Conservation (phyloP, 1,139 yeast species). For the Taphrina communis region DNA sequence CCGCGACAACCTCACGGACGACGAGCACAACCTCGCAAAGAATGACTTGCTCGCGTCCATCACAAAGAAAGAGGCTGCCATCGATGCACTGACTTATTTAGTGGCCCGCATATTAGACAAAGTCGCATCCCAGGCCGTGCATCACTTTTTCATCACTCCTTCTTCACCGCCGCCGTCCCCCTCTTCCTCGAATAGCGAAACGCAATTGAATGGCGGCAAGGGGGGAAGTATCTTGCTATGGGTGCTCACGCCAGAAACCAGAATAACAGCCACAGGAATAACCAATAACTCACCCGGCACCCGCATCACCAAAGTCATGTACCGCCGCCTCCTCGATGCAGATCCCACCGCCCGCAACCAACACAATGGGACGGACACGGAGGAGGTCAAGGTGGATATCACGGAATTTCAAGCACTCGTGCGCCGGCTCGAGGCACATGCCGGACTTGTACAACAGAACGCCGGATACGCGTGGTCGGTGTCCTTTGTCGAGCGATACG, state of each 20-base stretch:
- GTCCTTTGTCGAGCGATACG: conserved; percentile 17
- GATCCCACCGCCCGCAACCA: not conserved
- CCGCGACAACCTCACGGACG: not conserved
- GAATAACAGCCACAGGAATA: conserved; percentile 9
- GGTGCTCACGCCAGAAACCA: conserved; percentile 30
- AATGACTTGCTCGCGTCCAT: not conserved
- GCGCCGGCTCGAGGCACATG: conserved; percentile 1
- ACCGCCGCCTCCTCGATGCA: not conserved
- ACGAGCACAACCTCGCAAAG: not conserved
- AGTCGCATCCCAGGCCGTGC: conserved; percentile 21
- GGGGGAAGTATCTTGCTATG: conserved; percentile 5
- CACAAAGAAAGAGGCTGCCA: not conserved
- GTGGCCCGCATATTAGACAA: conserved; percentile 22
- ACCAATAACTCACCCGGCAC: not conserved
- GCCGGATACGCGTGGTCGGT: not conserved
- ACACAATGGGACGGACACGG: not conserved
- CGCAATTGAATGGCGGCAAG: too few relatives aligned
- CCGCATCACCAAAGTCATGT: conserved; percentile 12
- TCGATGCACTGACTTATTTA: conserved; percentile 9
- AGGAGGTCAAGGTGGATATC: not conserved
- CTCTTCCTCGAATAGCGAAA: not conserved
- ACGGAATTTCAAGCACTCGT: not conserved
- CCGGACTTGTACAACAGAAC: not conserved
- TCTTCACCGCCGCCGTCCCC: not conserved
- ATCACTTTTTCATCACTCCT: conserved; percentile 15